Evolutionary conservation across 371 early-diverging fungal species (phyloP).

Genomic region (Entomophthora muscae): DNA sequence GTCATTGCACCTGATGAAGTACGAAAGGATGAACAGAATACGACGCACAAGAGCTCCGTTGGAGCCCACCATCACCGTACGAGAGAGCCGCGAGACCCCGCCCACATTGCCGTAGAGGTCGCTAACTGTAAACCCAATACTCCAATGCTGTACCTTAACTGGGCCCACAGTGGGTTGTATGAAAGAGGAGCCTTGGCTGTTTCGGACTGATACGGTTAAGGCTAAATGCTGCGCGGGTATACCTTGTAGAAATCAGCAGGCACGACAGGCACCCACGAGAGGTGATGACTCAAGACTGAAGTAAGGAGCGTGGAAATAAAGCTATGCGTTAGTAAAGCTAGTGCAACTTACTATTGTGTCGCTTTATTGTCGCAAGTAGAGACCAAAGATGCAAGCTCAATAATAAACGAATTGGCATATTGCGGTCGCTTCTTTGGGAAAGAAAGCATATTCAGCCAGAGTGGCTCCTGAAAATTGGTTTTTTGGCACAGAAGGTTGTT

Average conservation of each 20-base stretch:
- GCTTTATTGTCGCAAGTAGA: slow-evolving; percentile 21
- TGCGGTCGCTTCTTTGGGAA: slow-evolving; percentile 30
- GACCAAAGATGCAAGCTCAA: slow-evolving; percentile 27
- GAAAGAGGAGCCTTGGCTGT: slow-evolving; percentile 21
- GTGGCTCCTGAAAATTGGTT: slow-evolving; percentile 22
- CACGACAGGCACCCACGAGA: slow-evolving; percentile 44
- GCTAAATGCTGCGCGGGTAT: not conserved
- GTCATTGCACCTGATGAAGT: slow-evolving; percentile 45
- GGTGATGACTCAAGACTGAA: slow-evolving; percentile 31
- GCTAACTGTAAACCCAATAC: slow-evolving; percentile 13
- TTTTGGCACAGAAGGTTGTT: slow-evolving; percentile 7
- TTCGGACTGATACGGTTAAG: not conserved
- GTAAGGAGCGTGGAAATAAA: slow-evolving; percentile 33
- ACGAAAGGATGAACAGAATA: slow-evolving; percentile 32
- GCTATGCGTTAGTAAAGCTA: slow-evolving; percentile 11
- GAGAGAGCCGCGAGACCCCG: slow-evolving; percentile 25
- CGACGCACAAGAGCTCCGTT: slow-evolving; percentile 28
- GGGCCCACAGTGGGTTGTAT: slow-evolving; percentile 50
- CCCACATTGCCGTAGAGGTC: slow-evolving; percentile 43
- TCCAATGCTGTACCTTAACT: slow-evolving; percentile 22
- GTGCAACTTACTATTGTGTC: slow-evolving; percentile 15
- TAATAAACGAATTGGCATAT: slow-evolving; percentile 25
- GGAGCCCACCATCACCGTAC: slow-evolving; percentile 36
- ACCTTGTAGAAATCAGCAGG: slow-evolving; percentile 17
- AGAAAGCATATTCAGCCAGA: slow-evolving; percentile 45